Percentiles rank a stretch among this genome's conserved stretches.
Conservation (phyloP, 2,329 filamentous ascomycete genomes). For the Xylariaceae sp. region DNA sequence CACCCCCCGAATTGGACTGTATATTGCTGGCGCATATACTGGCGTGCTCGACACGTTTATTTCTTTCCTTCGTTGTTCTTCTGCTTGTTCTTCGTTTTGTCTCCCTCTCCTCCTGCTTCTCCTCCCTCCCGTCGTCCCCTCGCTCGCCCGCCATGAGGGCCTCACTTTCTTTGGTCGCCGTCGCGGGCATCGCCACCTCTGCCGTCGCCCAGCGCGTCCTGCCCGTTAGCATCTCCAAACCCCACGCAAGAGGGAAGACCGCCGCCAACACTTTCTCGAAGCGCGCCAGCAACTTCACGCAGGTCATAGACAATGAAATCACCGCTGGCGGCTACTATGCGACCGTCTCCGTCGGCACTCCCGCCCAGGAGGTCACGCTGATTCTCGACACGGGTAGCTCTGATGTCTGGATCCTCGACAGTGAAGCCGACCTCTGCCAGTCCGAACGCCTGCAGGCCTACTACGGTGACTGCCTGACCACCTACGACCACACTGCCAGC, state of each 20-base stretch:
- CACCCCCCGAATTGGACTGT: no score
- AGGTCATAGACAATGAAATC: conserved; percentile 51
- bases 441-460: conserved; percentile 33
- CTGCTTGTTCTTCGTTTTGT: no score
- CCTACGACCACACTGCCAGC: conserved; percentile 47
- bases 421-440: conserved; percentile 39
- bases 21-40: no score
- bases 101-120: no score
- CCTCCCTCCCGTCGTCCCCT: no score
- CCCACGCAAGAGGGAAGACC: conserved; percentile 6
- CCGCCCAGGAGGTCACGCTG: conserved; percentile 52
- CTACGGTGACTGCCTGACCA: conserved; percentile 37
- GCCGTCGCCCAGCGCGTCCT: conserved; percentile 25
- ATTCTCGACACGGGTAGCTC: conserved; percentile 63
- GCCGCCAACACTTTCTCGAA: conserved; percentile 14
- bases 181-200: conserved; percentile 14
- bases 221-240: conserved; percentile 25
- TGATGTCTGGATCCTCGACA: conserved; percentile 56
- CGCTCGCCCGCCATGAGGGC: conserved; percentile 18
- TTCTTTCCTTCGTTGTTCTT: no score
- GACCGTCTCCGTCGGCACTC: conserved; percentile 57
- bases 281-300: conserved; percentile 31
- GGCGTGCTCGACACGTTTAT: no score
- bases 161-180: conserved; percentile 13
- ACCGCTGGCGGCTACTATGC: conserved; percentile 56